Percentiles rank a stretch among this genome's conserved stretches.
Conservation (phyloP, 371 early-diverging fungal species). For the Funneliformis caledonium region DNA sequence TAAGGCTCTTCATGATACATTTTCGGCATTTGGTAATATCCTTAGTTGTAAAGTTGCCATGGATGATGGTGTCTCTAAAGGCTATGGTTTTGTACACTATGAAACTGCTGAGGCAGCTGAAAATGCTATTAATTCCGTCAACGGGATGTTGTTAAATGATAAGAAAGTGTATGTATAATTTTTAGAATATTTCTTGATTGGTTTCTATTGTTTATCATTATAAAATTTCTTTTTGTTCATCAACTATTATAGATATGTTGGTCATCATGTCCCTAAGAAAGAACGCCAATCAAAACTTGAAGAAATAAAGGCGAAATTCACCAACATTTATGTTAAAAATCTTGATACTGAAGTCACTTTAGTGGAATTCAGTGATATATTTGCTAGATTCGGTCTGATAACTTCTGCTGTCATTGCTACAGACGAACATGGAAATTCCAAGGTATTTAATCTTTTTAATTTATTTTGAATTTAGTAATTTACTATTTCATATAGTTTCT, state of each 20-base stretch:
- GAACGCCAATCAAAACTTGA: conserved; percentile 95
- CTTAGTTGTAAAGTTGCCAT: conserved; percentile 98
- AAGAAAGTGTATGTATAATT: conserved; percentile 72
- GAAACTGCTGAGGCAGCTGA: conserved; percentile 95
- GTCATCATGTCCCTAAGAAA: conserved; percentile 90
- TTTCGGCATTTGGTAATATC: conserved; percentile 98
- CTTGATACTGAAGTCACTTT: conserved; percentile 84
- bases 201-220: neutral
- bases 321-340: conserved; percentile 99
- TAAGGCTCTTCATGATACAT: conserved; percentile 99
- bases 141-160: conserved; percentile 99
- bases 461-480: too few species aligned
- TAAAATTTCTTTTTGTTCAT: conserved; percentile 37
- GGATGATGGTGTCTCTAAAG: conserved; percentile 89
- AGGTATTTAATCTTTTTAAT: conserved; percentile 40
- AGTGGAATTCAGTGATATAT: conserved; percentile 84
- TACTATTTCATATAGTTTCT: too few species aligned
- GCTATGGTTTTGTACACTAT: conserved; percentile 99
- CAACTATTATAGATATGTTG: conserved; percentile 68
- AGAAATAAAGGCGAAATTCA: conserved; percentile 89
- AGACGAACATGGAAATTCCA: conserved; percentile 84
- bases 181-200: neutral
- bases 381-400: conserved; percentile 85
- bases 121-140: conserved; percentile 95
- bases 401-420: conserved; percentile 80